phyloP scores from a whole-genome alignment of 805 yeast species.

The Scheffersomyces ergatensis region DNA sequence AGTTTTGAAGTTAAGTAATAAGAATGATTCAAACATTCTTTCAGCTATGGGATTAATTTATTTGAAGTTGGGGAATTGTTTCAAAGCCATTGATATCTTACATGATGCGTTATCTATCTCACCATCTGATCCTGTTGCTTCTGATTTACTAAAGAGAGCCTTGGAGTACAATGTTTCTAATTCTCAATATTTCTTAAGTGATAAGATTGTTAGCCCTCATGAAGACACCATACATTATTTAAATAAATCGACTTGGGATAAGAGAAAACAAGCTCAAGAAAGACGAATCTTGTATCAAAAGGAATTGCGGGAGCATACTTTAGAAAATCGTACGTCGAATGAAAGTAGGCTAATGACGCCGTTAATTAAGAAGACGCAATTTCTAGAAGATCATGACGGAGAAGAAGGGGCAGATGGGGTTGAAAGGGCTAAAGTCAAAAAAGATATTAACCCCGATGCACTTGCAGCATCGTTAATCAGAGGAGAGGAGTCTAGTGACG shows the following conservation, averaged over 20 bases:
- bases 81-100: slow-evolving; percentile 69
- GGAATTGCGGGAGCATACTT: background rate
- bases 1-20: slow-evolving; percentile 66
- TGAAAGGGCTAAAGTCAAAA: background rate
- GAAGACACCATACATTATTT: slow-evolving; percentile 23
- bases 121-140: slow-evolving; percentile 81
- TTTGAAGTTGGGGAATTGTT: slow-evolving; percentile 61
- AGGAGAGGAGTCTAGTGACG: slow-evolving; percentile 52
- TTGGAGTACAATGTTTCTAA: slow-evolving; percentile 52
- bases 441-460: slow-evolving; percentile 13
- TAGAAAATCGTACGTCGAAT: too few relatives aligned
- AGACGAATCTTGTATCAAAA: slow-evolving; percentile 1
- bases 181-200: slow-evolving; percentile 14
- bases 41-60: slow-evolving; percentile 84
- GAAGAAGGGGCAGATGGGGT: slow-evolving; percentile 6
- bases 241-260: slow-evolving; percentile 4
- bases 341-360: slow-evolving; percentile 19
- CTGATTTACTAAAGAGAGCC: slow-evolving; percentile 79
- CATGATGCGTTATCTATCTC: slow-evolving; percentile 79
- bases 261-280: background rate
- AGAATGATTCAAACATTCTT: slow-evolving; percentile 67
- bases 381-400: slow-evolving; percentile 2
- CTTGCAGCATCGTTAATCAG: slow-evolving; percentile 38
- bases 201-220: slow-evolving; percentile 9
- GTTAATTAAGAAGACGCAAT: slow-evolving; percentile 7